A percentile compares a stretch with the other conserved stretches of the same genome.
Conservation (phyloP, 108 stramenopile genomes). For the Fragilaria crotonensis region DNA sequence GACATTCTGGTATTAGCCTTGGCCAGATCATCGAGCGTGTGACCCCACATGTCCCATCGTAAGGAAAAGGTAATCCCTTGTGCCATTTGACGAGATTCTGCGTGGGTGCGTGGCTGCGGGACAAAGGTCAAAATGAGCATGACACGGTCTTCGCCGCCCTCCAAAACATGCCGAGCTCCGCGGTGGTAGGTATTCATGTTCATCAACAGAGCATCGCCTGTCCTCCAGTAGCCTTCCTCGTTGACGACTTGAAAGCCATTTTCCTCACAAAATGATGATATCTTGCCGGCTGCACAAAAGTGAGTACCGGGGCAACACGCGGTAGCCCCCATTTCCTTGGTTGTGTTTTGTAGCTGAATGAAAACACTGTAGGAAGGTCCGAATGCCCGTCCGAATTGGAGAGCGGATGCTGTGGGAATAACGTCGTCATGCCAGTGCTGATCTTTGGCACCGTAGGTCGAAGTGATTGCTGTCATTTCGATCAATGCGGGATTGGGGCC, state of each 20-base stretch:
- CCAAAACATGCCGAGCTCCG: conserved; percentile 8
- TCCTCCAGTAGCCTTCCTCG: conserved; percentile 8
- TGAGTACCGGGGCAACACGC: conserved; percentile 20
- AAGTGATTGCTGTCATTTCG: conserved; percentile 23
- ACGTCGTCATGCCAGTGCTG: conserved; percentile 16
- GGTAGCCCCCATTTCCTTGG: conserved; percentile 18
- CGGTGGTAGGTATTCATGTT: conserved; percentile 20
- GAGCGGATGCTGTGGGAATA: not conserved
- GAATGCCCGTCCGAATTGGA: conserved; percentile 4
- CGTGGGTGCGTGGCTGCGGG: conserved; percentile 3
- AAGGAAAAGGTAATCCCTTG: conserved; percentile 6
- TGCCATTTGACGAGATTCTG: conserved; percentile 2
- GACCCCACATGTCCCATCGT: conserved; percentile 17
- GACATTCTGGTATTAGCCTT: conserved; percentile 6
- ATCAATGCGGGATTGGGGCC: conserved; percentile 15
- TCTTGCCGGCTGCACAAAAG: not conserved
- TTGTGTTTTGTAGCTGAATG: conserved; percentile 15
- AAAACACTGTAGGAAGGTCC: conserved; percentile 8
- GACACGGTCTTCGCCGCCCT: conserved; percentile 13
- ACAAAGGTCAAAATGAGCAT: conserved; percentile 20
- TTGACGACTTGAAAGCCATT: conserved; percentile 9
- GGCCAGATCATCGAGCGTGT: conserved; percentile 16
- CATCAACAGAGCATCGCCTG: conserved; percentile 16
- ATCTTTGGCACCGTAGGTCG: conserved; percentile 13
- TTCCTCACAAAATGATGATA: conserved; percentile 6